Conservation (phyloP, 371 early-diverging fungal species). For the Apophysomyces variabilis region DNA sequence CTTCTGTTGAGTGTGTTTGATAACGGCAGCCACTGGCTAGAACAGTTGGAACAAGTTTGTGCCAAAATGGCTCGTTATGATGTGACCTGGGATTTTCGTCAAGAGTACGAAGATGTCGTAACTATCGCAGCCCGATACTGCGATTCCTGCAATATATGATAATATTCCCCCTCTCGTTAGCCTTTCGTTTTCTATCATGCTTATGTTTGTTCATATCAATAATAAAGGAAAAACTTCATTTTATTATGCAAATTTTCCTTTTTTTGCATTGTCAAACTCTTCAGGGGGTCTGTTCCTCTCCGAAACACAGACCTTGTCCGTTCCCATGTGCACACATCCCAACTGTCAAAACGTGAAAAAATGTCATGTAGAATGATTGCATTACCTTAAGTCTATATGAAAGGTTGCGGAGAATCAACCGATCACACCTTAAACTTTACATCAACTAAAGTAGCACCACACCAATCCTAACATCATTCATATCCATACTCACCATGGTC, state of each 20-base stretch:
- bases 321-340: background rate
- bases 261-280: conserved; percentile 11
- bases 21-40: conserved; percentile 25
- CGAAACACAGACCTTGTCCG: background rate
- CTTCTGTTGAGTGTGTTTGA: background rate
- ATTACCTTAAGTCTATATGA: background rate
- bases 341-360: conserved; percentile 4
- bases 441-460: no score
- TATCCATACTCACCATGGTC: no score
- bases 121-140: conserved; percentile 34
- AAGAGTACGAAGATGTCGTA: conserved; percentile 43
- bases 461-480: no score
- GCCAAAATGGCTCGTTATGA: conserved; percentile 35
- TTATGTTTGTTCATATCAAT: background rate
- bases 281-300: conserved; percentile 4
- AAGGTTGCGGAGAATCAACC: no score
- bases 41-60: conserved; percentile 29
- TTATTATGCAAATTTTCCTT: background rate
- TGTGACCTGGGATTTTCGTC: conserved; percentile 45
- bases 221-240: background rate
- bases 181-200: no score
- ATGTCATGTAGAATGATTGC: background rate
- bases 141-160: conserved; percentile 1
- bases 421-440: no score
- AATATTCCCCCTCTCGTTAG: no score